Percentiles rank a stretch among this genome's conserved stretches.
Conservation (phyloP, 305 asterid genomes). For the Plantago rigida region DNA sequence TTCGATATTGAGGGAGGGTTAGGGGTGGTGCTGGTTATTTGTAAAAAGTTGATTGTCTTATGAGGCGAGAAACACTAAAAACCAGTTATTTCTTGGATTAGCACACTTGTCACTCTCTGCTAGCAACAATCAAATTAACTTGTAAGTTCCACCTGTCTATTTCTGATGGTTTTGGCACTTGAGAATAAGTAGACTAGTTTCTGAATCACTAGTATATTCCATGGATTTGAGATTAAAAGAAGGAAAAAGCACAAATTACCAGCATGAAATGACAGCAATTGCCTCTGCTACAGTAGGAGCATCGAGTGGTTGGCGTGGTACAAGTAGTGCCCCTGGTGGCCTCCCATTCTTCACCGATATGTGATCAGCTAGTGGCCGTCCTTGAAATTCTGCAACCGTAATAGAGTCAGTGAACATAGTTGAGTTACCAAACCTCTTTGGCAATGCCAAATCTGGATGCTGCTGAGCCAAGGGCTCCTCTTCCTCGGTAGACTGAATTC, state of each 20-base stretch:
- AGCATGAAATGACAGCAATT: slow-evolving; percentile 89
- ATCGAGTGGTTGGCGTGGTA: slow-evolving; percentile 67
- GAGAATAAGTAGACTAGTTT: too few relatives aligned
- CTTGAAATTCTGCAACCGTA: slow-evolving; percentile 85
- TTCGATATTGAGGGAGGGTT: too few relatives aligned
- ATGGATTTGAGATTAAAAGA: background rate
- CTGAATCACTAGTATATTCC: too few relatives aligned
- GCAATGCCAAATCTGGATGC: slow-evolving; percentile 71
- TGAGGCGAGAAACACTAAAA: too few relatives aligned
- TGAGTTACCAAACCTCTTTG: slow-evolving; percentile 77
- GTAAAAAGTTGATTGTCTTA: too few relatives aligned
- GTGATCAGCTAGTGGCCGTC: slow-evolving; percentile 88
- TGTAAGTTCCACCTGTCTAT: too few relatives aligned
- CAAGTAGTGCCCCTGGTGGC: slow-evolving; percentile 76
- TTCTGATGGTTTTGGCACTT: too few relatives aligned
- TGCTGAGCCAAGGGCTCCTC: slow-evolving; percentile 49
- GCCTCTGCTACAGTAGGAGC: slow-evolving; percentile 98
- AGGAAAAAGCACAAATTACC: slow-evolving; percentile 34
- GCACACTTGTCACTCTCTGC: too few relatives aligned
- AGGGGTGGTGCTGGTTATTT: too few relatives aligned
- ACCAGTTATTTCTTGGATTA: too few relatives aligned
- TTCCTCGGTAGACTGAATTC: slow-evolving; percentile 31
- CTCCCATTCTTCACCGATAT: slow-evolving; percentile 75
- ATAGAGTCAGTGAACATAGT: slow-evolving; percentile 73
- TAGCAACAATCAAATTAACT: too few relatives aligned